Conservation (phyloP, 2,329 filamentous ascomycete genomes). For the Ceratocystis ficicola region DNA sequence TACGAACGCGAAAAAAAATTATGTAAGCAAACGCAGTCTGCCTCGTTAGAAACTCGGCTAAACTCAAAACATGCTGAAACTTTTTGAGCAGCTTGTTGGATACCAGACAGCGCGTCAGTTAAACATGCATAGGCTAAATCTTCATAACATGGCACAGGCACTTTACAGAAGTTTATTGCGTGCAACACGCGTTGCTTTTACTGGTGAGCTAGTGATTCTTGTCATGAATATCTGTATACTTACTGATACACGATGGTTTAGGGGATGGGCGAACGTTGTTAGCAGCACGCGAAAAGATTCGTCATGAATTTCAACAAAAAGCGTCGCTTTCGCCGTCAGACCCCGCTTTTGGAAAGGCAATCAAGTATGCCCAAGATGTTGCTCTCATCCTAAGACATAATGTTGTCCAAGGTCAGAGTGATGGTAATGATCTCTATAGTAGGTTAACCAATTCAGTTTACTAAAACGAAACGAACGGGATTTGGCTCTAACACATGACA, state of each 20-base stretch:
- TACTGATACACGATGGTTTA: slow-evolving; percentile 29
- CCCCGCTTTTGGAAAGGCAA: slow-evolving; percentile 48
- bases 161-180: slow-evolving; percentile 76
- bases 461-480: background rate
- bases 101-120: background rate
- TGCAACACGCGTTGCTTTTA: slow-evolving; percentile 69
- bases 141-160: slow-evolving; percentile 47
- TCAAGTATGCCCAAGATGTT: slow-evolving; percentile 72
- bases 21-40: background rate
- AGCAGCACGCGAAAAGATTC: slow-evolving; percentile 61
- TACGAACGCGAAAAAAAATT: slow-evolving; percentile 24
- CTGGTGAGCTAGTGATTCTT: slow-evolving; percentile 42
- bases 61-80: background rate
- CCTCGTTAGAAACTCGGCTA: slow-evolving; percentile 5
- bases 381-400: slow-evolving; percentile 70
- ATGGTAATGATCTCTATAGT: slow-evolving; percentile 48
- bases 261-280: slow-evolving; percentile 57
- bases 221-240: background rate
- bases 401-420: slow-evolving; percentile 65
- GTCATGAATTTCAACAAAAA: slow-evolving; percentile 59
- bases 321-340: slow-evolving; percentile 45
- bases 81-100: background rate
- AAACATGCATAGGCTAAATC: background rate
- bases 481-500: slow-evolving; percentile 30
- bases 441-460: slow-evolving; percentile 29